Evolutionary conservation across 2,329 filamentous ascomycete genomes (phyloP).

Genomic region (Thelonectria blattea): DNA sequence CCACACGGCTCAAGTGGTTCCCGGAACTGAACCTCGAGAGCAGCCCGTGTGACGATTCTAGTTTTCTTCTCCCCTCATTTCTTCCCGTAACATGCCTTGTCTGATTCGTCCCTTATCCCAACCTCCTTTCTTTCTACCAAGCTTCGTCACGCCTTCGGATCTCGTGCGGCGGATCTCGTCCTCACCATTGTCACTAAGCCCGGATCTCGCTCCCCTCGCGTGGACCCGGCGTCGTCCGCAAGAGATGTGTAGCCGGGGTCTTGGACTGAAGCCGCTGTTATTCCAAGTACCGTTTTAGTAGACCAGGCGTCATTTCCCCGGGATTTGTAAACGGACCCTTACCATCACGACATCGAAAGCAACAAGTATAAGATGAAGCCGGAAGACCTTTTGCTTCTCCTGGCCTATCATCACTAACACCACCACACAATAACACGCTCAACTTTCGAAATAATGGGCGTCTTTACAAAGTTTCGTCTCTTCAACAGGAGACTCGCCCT

Average conservation of each 20-base stretch:
- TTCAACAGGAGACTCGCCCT: conserved; percentile 33
- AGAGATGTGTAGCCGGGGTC: neutral
- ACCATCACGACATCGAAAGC: neutral
- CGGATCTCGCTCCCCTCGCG: neutral
- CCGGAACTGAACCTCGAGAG: no score
- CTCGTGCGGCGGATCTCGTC: neutral
- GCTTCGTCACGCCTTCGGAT: neutral
- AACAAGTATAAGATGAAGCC: neutral
- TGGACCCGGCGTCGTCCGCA: neutral
- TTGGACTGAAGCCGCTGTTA: neutral
- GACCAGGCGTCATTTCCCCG: neutral
- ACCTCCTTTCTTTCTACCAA: neutral
- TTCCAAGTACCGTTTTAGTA: neutral
- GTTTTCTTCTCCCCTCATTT: neutral
- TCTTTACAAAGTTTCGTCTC: conserved; percentile 21
- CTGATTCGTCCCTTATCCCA: neutral
- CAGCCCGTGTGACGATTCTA: no score
- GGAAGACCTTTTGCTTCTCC: neutral
- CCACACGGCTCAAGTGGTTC: no score
- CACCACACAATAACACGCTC: neutral
- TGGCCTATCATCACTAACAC: neutral
- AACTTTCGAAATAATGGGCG: neutral
- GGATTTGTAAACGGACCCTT: neutral
- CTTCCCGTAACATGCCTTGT: neutral
- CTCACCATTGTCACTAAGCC: neutral